Base-by-base conservation (phyloP, 345 rosid genomes). In the Salix viminalis region DNA sequence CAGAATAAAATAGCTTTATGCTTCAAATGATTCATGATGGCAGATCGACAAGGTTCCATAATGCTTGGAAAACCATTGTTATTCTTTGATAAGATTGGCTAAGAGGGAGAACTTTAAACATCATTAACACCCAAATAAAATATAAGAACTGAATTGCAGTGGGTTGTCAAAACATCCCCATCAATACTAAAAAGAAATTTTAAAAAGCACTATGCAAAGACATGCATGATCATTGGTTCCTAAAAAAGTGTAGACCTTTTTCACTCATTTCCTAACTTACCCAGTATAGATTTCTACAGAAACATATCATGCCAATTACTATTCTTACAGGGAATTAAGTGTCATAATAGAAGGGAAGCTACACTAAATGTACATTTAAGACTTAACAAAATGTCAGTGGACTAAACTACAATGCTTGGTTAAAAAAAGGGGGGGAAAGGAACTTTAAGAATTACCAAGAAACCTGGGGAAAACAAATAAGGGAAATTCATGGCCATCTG, bases 381-480 rank as follows among this genome's bases (percentile, higher is more conserved):
- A 39, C 28, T 37, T 61, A 30, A 19, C 61, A n/a, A 44, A 30
- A 65, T 65, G 77, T 37, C 50, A 72, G 24, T 60, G 30, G 62
- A 23, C 64, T 42, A 65, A 50, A 28, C 30, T 75, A 50, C 19
- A 18, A 62, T 71, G 71, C 67, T 41, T 32, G 46, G 48, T 4
- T 28, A 26, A 73, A 24, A 24, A 5, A 14, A 13, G 48, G 18
- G 48, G 18, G 18, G 39, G 32, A 48, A 15, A 60, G 58, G 46
- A 26, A 16, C 10, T 30, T 30, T 66, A 66, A 66, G 28, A 54
- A 69, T 36, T 88, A 96, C 99, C 97, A 96, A 72, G 85, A 96
- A 96, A 62, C 98, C 98, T 28, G 92, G 85, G 24, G 95, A 80
- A 72, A 89, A 83, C 68, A 96, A 86, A 79, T 88, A 44, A 36